Evolutionary conservation across 139 green algal species (phyloP), one percentile per base, ranked within the genome.

Genomic region (Chlamydomonas eustigma): DNA sequence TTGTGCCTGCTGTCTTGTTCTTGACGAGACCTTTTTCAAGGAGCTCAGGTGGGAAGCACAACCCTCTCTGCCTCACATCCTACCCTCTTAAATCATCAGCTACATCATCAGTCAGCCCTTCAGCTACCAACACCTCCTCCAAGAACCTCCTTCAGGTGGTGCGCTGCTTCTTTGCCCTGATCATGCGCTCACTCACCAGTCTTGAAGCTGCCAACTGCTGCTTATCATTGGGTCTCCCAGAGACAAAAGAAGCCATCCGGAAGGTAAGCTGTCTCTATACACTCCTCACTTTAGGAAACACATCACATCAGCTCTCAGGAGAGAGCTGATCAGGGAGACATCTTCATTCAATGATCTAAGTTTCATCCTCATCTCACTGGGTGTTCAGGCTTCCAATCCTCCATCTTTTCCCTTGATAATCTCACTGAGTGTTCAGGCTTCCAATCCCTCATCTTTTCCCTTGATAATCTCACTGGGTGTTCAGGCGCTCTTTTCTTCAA

Each of bases 91-190:
- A n/a, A n/a, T n/a, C n/a, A n/a, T n/a, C n/a, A n/a, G n/a, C n/a
- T n/a, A n/a, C n/a, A n/a, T n/a, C n/a, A n/a, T n/a, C n/a, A n/a
- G n/a, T n/a, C n/a, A n/a, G n/a, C n/a, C 4, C 32, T 44, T n/a
- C 22, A 50, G 65, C 65, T 3, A 4, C 65, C 8, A 6, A 4
- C 8, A 4, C 5, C 18, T 18, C 33, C 28, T 33, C 33, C 76
- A 4, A 37, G 18, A 30, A 1, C 37, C 76, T n/a, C 37, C 39
- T 51, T 33, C 85, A 44, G 1, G 70, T 82, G 58, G 0, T 77
- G 86, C 22, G 86, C 78, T 28, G 51, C 50, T 12, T 44, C 24
- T 70, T 91, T 34, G 84, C 84, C 3, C 74, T 90, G 64, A 63
- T 91, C 51, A 79, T 91, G 37, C 81, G 85, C 44, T 80, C 78